Conservation (phyloP, 2,329 filamentous ascomycete genomes). For the Hymenoscyphus linearis region DNA sequence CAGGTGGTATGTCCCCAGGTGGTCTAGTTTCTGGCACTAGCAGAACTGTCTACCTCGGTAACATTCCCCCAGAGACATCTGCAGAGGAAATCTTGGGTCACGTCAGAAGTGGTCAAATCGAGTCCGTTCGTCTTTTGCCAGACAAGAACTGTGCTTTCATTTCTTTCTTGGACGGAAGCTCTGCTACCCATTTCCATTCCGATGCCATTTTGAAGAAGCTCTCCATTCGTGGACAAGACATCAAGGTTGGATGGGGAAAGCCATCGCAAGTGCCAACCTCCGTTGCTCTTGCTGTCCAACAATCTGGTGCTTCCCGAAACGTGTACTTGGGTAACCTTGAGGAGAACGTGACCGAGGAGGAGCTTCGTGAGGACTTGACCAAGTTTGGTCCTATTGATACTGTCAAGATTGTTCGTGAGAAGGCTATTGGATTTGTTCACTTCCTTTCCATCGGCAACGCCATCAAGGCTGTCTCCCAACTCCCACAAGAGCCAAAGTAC, state of each 20-base stretch:
- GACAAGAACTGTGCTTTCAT: constrained; percentile 99
- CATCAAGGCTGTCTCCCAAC: constrained; percentile 94
- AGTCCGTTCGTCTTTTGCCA: constrained; percentile 92
- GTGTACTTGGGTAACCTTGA: constrained; percentile 93
- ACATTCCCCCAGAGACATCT: constrained; percentile 95
- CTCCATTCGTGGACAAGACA: constrained; percentile 96
- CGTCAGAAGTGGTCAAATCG: constrained; percentile 94
- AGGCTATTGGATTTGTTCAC: constrained; percentile 96
- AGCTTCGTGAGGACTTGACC: constrained; percentile 87
- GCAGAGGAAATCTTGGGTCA: constrained; percentile 96
- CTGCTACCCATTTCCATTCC: constrained; percentile 97
- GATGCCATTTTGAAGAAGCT: constrained; percentile 99
- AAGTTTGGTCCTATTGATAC: constrained; percentile 97
- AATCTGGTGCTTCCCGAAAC: constrained; percentile 93
- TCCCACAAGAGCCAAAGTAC: constrained; percentile 96
- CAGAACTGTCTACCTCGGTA: constrained; percentile 93
- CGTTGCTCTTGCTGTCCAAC: constrained; percentile 93
- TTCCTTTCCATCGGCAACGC: constrained; percentile 97
- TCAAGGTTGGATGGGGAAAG: constrained; percentile 99
- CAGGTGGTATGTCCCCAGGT: constrained; percentile 70
- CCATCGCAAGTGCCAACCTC: constrained; percentile 96
- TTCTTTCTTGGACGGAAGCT: constrained; percentile 95
- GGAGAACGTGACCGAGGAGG: constrained; percentile 85
- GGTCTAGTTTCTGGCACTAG: constrained; percentile 84
- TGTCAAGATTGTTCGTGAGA: constrained; percentile 95